Conservation (phyloP, 441 rosid species). For the Populus hybrid region DNA sequence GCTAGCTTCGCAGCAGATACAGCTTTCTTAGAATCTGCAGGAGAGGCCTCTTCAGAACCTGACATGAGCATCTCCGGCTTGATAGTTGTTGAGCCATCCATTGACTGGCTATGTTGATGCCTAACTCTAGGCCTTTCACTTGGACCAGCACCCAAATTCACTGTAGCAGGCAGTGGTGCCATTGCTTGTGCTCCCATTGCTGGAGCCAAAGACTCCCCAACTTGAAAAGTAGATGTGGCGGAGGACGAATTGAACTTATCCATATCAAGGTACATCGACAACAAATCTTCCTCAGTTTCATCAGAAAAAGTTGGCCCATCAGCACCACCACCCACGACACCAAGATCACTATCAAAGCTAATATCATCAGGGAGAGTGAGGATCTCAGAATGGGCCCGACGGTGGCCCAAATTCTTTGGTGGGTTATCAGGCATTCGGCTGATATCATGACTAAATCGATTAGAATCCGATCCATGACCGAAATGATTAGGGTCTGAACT, state of each 20-base stretch:
- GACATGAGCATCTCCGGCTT: constrained; percentile 83
- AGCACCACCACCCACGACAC: constrained; percentile 69
- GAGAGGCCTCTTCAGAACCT: constrained; percentile 60
- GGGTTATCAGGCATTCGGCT: constrained; percentile 93
- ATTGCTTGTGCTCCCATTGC: constrained; percentile 18
- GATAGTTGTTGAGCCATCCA: constrained; percentile 84
- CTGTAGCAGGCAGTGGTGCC: constrained; percentile 14
- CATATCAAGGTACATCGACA: constrained; percentile 91
- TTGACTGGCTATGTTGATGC: constrained; percentile 94
- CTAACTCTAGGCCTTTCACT: constrained; percentile 74
- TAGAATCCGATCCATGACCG: constrained; percentile 49
- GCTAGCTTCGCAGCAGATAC: constrained; percentile 95
- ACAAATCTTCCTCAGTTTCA: constrained; percentile 84
- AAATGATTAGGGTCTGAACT: constrained; percentile 37
- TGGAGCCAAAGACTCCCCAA: constrained; percentile 51
- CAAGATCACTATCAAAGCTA: constrained; percentile 91
- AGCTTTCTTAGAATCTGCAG: constrained; percentile 77
- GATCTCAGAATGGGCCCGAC: constrained; percentile 97
- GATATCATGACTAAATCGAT: constrained; percentile 69
- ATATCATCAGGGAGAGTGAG: constrained; percentile 95
- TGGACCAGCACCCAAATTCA: constrained; percentile 33
- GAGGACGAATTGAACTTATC: constrained; percentile 84
- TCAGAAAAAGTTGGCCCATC: constrained; percentile 90
- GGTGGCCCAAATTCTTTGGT: constrained; percentile 78
- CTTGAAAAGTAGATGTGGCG: constrained; percentile 61